Base-by-base conservation (phyloP, 345 rosid genomes). In the Linum usitatissimum region DNA sequence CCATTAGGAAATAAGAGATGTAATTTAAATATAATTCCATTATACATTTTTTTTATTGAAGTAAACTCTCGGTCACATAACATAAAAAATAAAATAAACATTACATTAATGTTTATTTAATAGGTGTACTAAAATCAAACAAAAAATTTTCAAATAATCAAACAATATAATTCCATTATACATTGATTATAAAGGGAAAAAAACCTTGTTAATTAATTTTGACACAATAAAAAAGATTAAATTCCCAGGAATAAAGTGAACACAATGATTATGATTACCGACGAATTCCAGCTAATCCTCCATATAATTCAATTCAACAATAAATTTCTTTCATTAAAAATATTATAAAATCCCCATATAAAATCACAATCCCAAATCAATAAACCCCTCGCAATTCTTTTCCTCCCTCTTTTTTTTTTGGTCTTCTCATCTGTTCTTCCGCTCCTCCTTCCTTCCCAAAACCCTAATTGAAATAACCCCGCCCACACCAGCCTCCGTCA, bases 251-350 rank as follows among this genome's bases (percentile, higher is more conserved):
- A 39, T n/a, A 36, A 55, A 28, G 66, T 39, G 42, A 36, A 61
- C 34, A 39, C 9, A 19, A 45, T 31, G 9, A 54, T 60, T 20
- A 66, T 66, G 55, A 71, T 51, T 51, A 39, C 70, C 18, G 45
- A 18, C 54, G 59, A 57, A 49, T 17, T 62, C 70, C 64, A 66
- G 75, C 71, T 58, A 57, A 53, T 66, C 58, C 55, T 45, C 51
- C 51, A 9, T 15, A 45, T 15, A 45, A 45, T 45, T 45, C 51
- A 45, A 45, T 23, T 23, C 28, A 23, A 23, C 28, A 1, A 23
- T 23, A 1, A 23, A 23, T 23, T 23, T 23, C 28, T 34, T 34
- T 34, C 3, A 34, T 34, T 34, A 34, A 34, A 34, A 34, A 45
- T 7, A 45, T 6, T 40, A 45, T 9, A 1, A 45, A 45, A 45